Evolutionary conservation across 192 early-diverging fungal species (phyloP), one percentile per base, ranked within the genome.

Genomic region (Coemansia sp.): DNA sequence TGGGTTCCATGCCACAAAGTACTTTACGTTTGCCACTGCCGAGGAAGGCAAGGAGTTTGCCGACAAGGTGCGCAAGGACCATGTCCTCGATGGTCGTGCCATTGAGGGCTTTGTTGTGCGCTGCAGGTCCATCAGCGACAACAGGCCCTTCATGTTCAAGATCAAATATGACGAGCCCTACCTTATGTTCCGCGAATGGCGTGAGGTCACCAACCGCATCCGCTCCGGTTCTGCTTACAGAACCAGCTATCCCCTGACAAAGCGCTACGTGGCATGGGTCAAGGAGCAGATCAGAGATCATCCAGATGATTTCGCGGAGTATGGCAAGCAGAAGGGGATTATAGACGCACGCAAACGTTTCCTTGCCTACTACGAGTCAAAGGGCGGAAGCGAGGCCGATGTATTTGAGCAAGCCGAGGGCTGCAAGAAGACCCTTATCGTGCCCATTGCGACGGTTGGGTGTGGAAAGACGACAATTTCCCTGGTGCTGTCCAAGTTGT

Each of bases 111-210:
- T 93, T 69, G 96, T 99, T 7, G 85, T 99, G 19, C 85, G 96
- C 34, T 94, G 92, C 69, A 80, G 72, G 50, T 36, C 45, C 22
- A 62, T 66, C 38, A 63, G 17, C 2, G 56, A 48, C 0, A 59
- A 74, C 1, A 66, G 66, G 29, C 76, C 83, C 7, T 57, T 72
- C 40, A 87, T 91, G 66, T 96, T 94, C 85, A 99, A 99, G 83
- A 85, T 96, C 80, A 98, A 98, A 70, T 95, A 91, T 70, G 93
- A 99, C 55, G 89, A 93, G 70, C 91, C 93, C 0, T 99, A 99
- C 55, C 71, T 97, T 36, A 89, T 95, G 87, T 99, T 91, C 80
- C 86, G 94, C 25, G 96, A 99, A 59, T 99, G 95, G 92, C 85
- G 96, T n/a, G 95, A 97, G 66, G 67, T 95, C 8, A 99, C 96